Percentiles rank a stretch among this genome's conserved stretches.
phyloP scores from a whole-genome alignment of 129 eudicot genomes.

The Arctium minus region DNA sequence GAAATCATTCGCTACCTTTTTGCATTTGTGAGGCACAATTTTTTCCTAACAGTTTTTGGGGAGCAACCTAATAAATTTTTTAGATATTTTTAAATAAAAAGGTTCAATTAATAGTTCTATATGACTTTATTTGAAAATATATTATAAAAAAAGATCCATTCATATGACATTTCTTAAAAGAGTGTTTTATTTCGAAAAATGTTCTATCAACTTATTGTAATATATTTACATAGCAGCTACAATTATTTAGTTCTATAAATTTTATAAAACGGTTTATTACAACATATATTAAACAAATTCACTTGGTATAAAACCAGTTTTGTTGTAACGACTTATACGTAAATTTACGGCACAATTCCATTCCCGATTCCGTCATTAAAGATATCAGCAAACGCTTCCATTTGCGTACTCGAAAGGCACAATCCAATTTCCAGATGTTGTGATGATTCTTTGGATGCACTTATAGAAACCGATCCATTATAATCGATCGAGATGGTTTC shows the following conservation, averaged over 20 bases:
- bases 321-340: background rate
- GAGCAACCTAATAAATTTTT: too few species aligned
- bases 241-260: background rate
- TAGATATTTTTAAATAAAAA: too few species aligned
- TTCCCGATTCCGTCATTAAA: slow-evolving; percentile 26
- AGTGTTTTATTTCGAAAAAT: too few species aligned
- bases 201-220: too few species aligned
- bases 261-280: background rate
- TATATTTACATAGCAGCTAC: too few species aligned
- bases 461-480: slow-evolving; percentile 33
- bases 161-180: too few species aligned
- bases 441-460: slow-evolving; percentile 33
- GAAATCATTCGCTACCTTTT: too few species aligned
- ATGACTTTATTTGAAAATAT: too few species aligned
- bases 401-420: slow-evolving; percentile 31
- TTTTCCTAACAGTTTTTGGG: too few species aligned
- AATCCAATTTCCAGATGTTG: slow-evolving; percentile 52
- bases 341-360: background rate
- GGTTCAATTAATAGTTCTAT: too few species aligned
- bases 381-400: slow-evolving; percentile 44
- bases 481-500: slow-evolving; percentile 37
- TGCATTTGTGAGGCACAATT: too few species aligned
- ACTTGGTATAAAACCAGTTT: background rate
- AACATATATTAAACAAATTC: background rate
- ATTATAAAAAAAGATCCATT: too few species aligned